Evolutionary conservation across 2,329 filamentous ascomycete species (phyloP), one percentile per base, ranked within the genome.

Genomic region (Ophiognomonia clavigignenti-juglandacearum): DNA sequence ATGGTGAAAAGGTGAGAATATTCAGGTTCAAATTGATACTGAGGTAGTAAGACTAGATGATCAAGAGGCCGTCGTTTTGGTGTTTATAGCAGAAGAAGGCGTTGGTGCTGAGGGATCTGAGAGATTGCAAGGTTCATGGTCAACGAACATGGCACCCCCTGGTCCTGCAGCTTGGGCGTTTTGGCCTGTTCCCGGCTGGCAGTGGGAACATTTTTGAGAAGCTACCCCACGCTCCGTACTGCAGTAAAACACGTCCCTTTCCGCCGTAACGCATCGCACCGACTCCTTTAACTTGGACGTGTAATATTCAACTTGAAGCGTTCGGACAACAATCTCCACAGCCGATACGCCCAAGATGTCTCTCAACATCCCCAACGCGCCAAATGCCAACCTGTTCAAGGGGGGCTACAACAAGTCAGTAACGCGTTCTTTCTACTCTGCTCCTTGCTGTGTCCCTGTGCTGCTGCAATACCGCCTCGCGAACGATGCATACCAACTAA

Each of bases 371-470:
- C 93, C 93, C 55, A 88, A 83, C 69, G 92, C 93, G 60, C 93
- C 93, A 54, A 96, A 96, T 68, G 79, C 86, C 63, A 86, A 87
- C 67, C 81, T 97, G 34, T 97, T 98, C 80, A 97, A 97, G 77
- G 78, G 84, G 61, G 92, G 92, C 61, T 98, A 98, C 74, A 91
- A 91, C 70, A 95, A 87, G 91, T 96, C 80, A 65, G 80, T n/a
- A n/a, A n/a, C n/a, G n/a, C n/a, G n/a, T 71, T 47, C 51, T 51
- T 45, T 45, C 39, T 48, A 3, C 18, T 26, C 41, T 18, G 40
- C 26, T 36, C 31, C 39, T 29, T 37, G n/a, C 38, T 39, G 32
- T 39, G 23, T 44, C 50, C 32, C 51, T 35, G 44, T 43, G 46
- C 14, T 48, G 37, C 47, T 47, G 23, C 39, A 48, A 50, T 41